Percentiles rank a stretch among this genome's conserved stretches.
Conservation (phyloP, 805 yeast genomes). For the Zygoascus tannicola region DNA sequence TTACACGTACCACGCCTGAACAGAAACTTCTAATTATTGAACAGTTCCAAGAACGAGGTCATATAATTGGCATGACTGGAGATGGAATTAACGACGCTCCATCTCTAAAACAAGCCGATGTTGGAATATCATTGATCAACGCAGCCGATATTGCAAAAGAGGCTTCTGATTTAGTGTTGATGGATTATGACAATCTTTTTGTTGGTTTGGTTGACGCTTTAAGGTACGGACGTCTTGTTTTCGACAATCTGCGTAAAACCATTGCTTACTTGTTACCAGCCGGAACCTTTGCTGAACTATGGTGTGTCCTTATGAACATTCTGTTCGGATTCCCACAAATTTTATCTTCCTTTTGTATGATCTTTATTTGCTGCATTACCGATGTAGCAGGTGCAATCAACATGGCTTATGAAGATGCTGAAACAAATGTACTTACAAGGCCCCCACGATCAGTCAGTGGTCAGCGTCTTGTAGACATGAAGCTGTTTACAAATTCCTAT, state of each 20-base stretch:
- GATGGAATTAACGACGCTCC: conserved; percentile 99
- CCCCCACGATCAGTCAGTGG: conserved; percentile 36
- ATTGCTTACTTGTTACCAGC: conserved; percentile 42
- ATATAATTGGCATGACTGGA: conserved; percentile 98
- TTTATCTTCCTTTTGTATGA: conserved; percentile 42
- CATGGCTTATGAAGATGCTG: conserved; percentile 37
- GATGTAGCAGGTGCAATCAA: conserved; percentile 39
- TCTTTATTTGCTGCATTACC: conserved; percentile 40
- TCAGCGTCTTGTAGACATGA: conserved; percentile 35
- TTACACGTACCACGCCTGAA: conserved; percentile 37
- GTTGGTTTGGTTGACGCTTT: conserved; percentile 79
- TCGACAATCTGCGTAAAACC: conserved; percentile 41
- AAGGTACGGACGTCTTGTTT: conserved; percentile 71
- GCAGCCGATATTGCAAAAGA: conserved; percentile 18
- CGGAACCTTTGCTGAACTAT: conserved; percentile 41
- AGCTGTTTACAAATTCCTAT: conserved; percentile 36
- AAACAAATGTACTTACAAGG: conserved; percentile 34
- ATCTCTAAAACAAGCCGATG: conserved; percentile 91
- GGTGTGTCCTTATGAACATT: conserved; percentile 41
- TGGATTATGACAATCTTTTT: conserved; percentile 30
- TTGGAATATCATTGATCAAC: conserved; percentile 68
- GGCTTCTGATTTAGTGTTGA: conserved; percentile 15
- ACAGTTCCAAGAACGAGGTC: conserved; percentile 59
- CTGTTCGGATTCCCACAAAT: conserved; percentile 43
- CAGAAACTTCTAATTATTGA: conserved; percentile 42